Evolutionary conservation across 2,329 filamentous ascomycete species (phyloP), one percentile per base, ranked within the genome.

Genomic region (Ophiosphaerella korrae): DNA sequence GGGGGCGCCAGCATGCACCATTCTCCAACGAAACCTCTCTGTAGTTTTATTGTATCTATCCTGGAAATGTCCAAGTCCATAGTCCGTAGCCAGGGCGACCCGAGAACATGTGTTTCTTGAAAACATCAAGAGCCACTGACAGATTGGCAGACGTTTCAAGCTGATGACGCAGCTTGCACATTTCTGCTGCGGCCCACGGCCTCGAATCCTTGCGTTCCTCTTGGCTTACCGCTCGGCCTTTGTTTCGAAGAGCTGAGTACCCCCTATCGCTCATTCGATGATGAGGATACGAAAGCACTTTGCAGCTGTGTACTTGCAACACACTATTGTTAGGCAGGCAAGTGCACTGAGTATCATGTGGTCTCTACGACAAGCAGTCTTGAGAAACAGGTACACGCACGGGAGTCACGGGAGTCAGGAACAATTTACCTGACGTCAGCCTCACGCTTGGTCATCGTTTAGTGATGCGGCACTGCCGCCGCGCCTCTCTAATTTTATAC

Each of bases 121-220:
- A 48, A 41, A 46, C 37, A 41, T 54, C 49, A 38, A 50, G 42
- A 47, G 18, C 24, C 41, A 51, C 52, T 57, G 48, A 52, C 46
- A 63, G 45, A 50, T 51, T 57, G 31, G 46, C 52, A 14, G 47
- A n/a, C 39, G 63, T 66, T 66, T 66, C 63, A 64, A 40, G 55
- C 57, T 60, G 45, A 64, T 62, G 52, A 63, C 47, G 42, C 44
- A 41, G 34, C 36, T 43, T 24, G 21, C 12, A 18, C 24, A 16
- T 41, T 33, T 34, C 29, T 49, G 41, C 34, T 34, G 31, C 33
- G 58, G 38, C 53, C 51, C 51, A 53, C 43, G 48, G 43, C 38
- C 42, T 55, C 58, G 48, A 58, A 55, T 53, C 55, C 35, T 29
- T 37, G 44, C 31, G 35, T 37, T 44, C 41, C 34, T 35, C 21